These are phyloP conservation scores for Microbotryum scabiosae DNA, from an alignment of 1,284 basidiomycete genomes.

Conservation along the genomic window DNA sequence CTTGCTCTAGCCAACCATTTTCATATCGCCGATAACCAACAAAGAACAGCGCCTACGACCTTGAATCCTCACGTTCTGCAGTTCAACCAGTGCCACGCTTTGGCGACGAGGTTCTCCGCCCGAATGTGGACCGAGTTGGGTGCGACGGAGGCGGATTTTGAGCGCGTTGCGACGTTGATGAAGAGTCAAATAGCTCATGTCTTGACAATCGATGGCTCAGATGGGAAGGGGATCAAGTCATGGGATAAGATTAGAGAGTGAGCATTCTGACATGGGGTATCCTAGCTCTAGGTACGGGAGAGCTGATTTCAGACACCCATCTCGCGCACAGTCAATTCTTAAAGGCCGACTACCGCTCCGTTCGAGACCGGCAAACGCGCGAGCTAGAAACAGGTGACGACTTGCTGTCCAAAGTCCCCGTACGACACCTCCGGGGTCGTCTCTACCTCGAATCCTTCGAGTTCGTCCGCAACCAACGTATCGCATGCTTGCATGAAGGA, in stretches of 20 bases:
- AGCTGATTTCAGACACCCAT: too few species aligned
- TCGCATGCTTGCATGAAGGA: slow-evolving; percentile 78
- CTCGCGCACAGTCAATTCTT: slow-evolving; percentile 60
- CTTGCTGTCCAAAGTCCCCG: slow-evolving; percentile 69
- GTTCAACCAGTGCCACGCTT: slow-evolving; percentile 58
- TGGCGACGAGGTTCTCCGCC: slow-evolving; percentile 80
- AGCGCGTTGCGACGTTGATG: slow-evolving; percentile 69
- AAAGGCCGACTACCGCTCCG: slow-evolving; percentile 73
- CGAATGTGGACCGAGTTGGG: slow-evolving; percentile 93
- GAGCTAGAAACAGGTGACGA: slow-evolving; percentile 88
- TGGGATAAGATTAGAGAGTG: slow-evolving; percentile 37
- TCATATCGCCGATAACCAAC: slow-evolving; percentile 65
- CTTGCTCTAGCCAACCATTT: slow-evolving; percentile 79
- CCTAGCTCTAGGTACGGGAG: too few species aligned
- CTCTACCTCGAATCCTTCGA: slow-evolving; percentile 87
- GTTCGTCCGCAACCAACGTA: slow-evolving; percentile 81
- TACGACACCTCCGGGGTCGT: slow-evolving; percentile 77
- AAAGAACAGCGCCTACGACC: slow-evolving; percentile 47
- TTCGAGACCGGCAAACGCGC: slow-evolving; percentile 87
- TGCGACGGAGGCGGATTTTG: slow-evolving; percentile 78
- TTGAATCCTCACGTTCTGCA: slow-evolving; percentile 87
- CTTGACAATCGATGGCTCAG: slow-evolving; percentile 9
- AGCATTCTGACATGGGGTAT: slow-evolving; percentile 56
- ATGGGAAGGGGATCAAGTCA: slow-evolving; percentile 5
- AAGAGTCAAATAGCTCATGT: slow-evolving; percentile 57